Conservation (phyloP, 73 alveolate species). For the Uronychia setigera region DNA sequence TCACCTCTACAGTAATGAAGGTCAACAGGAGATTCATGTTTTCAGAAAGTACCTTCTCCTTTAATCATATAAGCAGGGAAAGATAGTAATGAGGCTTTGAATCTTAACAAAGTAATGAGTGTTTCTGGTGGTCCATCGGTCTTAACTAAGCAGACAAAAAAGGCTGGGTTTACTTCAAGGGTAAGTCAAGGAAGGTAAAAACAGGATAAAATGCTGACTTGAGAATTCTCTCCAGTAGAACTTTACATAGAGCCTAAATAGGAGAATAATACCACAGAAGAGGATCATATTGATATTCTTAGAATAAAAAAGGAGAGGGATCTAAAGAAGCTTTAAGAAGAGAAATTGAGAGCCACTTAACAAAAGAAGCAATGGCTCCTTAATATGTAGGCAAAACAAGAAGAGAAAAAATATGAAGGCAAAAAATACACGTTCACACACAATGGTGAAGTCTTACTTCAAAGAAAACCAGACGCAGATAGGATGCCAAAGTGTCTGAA, state of each 20-base stretch:
- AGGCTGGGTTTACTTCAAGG: background rate
- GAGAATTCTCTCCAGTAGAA: too few relatives aligned
- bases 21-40: background rate
- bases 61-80: background rate
- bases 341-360: background rate
- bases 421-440: background rate
- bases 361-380: background rate
- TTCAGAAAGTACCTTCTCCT: background rate
- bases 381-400: background rate
- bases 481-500: too few relatives aligned
- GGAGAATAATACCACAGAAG: too few relatives aligned
- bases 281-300: background rate
- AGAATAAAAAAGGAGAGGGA: background rate
- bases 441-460: background rate
- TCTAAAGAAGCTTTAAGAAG: background rate
- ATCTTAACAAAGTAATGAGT: background rate
- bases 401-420: background rate
- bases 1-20: background rate
- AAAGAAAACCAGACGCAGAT: too few relatives aligned
- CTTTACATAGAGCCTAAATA: too few relatives aligned
- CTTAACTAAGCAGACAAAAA: background rate
- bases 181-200: background rate
- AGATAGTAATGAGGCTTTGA: background rate
- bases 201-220: too few relatives aligned
- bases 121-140: background rate